Evolutionary conservation across 2,329 filamentous ascomycete genomes (phyloP).

Genomic region (Stemphylium vesicarium): DNA sequence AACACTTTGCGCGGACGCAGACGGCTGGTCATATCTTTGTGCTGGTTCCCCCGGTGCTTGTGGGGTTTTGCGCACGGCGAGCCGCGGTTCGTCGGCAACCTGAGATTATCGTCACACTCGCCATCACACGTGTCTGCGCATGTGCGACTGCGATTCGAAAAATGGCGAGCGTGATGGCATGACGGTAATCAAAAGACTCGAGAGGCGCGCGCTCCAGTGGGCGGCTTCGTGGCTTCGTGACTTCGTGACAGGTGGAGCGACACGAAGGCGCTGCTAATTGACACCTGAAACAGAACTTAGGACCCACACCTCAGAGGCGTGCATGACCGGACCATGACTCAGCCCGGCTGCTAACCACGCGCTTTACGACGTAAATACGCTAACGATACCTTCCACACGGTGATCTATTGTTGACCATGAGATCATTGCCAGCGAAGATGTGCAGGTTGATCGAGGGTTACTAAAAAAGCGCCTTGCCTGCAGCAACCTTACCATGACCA

Average conservation of each 20-base stretch:
- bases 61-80: conserved; percentile 17
- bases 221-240: conserved; percentile 10
- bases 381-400: conserved; percentile 7
- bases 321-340: conserved; percentile 16
- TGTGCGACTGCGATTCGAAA: conserved; percentile 21
- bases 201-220: conserved; percentile 31
- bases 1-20: conserved; percentile 8
- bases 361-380: conserved; percentile 3
- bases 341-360: conserved; percentile 18
- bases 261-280: conserved; percentile 9
- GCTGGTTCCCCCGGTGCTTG: conserved; percentile 4
- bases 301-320: conserved; percentile 15
- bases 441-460: conserved; percentile 3
- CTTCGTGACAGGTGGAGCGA: conserved; percentile 17
- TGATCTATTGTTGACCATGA: conserved; percentile 3
- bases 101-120: conserved; percentile 20
- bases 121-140: conserved; percentile 19
- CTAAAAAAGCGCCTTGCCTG: conserved; percentile 19
- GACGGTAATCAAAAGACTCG: conserved; percentile 18
- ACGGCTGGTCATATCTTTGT: conserved; percentile 16
- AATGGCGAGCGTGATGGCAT: conserved; percentile 17
- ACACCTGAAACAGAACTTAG: conserved; percentile 24
- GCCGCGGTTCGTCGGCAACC: conserved; percentile 14
- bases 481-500: conserved; percentile 9
- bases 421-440: neutral